Conservation (phyloP, 371 early-diverging fungal species). For the Mortierella sp. region DNA sequence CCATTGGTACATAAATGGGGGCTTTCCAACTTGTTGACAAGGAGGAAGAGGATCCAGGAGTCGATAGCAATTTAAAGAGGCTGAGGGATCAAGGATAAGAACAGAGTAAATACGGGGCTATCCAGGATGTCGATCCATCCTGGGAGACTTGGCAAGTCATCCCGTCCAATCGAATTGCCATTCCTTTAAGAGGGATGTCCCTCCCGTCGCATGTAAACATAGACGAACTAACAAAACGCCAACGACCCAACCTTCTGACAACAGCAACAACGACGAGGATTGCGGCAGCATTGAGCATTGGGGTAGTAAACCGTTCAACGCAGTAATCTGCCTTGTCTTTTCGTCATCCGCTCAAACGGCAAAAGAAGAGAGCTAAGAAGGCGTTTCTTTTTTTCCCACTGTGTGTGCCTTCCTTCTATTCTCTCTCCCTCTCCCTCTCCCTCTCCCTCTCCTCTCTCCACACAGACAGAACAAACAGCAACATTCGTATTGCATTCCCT, state of each 20-base stretch:
- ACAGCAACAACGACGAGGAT: too few species aligned
- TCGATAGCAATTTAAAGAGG: neutral
- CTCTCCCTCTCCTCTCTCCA: neutral
- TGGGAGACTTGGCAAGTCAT: neutral
- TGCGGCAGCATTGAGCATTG: too few species aligned
- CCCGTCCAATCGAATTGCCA: neutral
- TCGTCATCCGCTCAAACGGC: neutral
- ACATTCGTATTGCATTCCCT: neutral
- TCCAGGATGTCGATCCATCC: constrained; percentile 1
- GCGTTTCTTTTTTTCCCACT: too few species aligned
- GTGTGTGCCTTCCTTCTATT: neutral
- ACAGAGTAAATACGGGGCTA: neutral
- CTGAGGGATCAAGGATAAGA: neutral
- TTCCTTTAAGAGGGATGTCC: neutral
- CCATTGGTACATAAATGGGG: too few species aligned
- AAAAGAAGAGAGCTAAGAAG: too few species aligned
- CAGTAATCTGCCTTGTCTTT: neutral
- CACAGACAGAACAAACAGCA: neutral
- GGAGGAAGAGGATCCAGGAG: neutral
- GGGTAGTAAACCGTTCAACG: neutral
- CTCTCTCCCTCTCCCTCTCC: neutral
- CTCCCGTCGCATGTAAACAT: neutral
- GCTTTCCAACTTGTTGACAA: too few species aligned
- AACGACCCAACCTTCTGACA: too few species aligned
- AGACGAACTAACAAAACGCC: too few species aligned